Evolutionary conservation across 768 basidiomycete genomes (phyloP), one percentile per base, ranked within the genome.

Genomic region (Mycena olivaceomarginata): DNA sequence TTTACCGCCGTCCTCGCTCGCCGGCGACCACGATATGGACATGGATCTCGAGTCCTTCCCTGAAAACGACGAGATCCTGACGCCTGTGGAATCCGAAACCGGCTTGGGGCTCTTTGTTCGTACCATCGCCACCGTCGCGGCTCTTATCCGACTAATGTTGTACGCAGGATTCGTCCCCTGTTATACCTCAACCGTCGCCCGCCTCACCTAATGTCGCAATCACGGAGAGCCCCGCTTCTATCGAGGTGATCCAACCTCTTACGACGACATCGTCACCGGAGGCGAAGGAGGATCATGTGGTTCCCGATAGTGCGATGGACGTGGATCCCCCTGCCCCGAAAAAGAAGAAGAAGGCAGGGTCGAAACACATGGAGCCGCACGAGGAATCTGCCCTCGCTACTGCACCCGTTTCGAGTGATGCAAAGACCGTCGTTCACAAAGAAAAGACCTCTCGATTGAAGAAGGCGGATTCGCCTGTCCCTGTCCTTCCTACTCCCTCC

Each of bases 101-200:
- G 75, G 78, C 59, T 57, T 79, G 31, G 78, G 78, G 39, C 78
- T 79, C 75, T 74, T 79, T 74, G 78, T 76, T 69, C 65, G 77
- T 80, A 31, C 79, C 70, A 75, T 70, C 74, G 31, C 74, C 81
- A 16, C 82, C 82, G 5, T 78, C 77, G 39, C 71, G 84, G 46
- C 78, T 81, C 40, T 82, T 83, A 25, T 85, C 84, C 67, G 70
- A 67, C 78, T 79, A 68, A 74, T 45, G 22, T 41, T 68, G 70
- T 37, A 45, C 22, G 59, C 74, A 78, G 74, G 67, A 72, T 63
- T 70, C 67, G 16, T 20, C 60, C 53, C 72, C 64, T 67, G 64
- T 59, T 31, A 22, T 25, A 51, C 56, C 71, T 18, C 41, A 48
- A 13, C 41, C 51, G 40, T 57, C 72, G 45, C 31, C 25, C 51